Conservation (phyloP, 192 early-diverging fungal species). For the Chytriomyces sp. region DNA sequence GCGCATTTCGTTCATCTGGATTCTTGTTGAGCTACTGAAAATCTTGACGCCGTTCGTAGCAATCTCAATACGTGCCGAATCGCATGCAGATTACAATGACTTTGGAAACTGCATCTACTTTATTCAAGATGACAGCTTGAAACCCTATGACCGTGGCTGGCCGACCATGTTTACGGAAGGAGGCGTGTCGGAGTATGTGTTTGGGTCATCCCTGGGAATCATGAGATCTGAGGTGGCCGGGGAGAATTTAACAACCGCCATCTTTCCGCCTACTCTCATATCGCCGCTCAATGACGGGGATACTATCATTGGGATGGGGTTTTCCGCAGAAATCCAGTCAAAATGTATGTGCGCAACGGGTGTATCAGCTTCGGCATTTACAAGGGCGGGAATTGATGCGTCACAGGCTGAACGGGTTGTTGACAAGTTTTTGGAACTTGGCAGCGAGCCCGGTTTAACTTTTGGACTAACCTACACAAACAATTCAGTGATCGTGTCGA, state of each 20-base stretch:
- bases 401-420: neutral
- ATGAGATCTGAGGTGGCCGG: conserved; percentile 28
- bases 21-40: conserved; percentile 20
- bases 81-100: neutral
- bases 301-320: conserved; percentile 26
- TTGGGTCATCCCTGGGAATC: conserved; percentile 25
- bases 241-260: conserved; percentile 6
- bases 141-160: conserved; percentile 8
- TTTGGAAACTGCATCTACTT: conserved; percentile 10
- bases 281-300: conserved; percentile 21
- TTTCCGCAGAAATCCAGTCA: conserved; percentile 10
- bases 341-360: conserved; percentile 8
- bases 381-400: conserved; percentile 2
- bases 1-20: conserved; percentile 29
- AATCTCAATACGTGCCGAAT: neutral
- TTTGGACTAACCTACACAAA: conserved; percentile 4
- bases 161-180: conserved; percentile 20
- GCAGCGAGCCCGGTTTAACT: neutral
- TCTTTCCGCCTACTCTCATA: conserved; percentile 9
- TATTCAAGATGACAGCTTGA: conserved; percentile 11
- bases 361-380: neutral
- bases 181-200: conserved; percentile 33
- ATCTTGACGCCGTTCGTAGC: conserved; percentile 30
- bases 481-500: neutral
- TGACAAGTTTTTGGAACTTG: neutral